Evolutionary conservation across 352 stramenopile species (phyloP).

Genomic region (Phytophthora vignae): DNA sequence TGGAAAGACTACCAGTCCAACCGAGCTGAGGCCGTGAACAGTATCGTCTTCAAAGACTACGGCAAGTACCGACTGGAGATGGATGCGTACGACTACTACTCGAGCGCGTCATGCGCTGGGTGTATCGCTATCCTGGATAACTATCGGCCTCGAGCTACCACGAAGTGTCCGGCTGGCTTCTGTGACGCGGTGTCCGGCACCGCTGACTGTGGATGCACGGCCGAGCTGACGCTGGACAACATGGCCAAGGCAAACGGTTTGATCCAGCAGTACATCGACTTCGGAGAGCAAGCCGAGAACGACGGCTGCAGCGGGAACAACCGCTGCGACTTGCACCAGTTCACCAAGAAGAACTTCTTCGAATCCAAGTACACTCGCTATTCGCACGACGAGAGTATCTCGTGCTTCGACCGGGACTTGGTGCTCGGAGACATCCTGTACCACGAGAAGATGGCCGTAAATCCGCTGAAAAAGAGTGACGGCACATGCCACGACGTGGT

Average conservation of each 20-base stretch:
- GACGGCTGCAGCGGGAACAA: constrained; percentile 54
- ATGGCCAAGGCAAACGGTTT: constrained; percentile 37
- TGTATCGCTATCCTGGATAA: constrained; percentile 69
- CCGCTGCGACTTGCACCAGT: constrained; percentile 54
- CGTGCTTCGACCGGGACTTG: constrained; percentile 23
- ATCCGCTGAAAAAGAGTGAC: constrained; percentile 43
- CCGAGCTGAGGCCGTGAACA: constrained; percentile 47
- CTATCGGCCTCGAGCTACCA: constrained; percentile 50
- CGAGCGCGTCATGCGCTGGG: constrained; percentile 46
- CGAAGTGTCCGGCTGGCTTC: constrained; percentile 46
- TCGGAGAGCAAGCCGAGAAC: constrained; percentile 47
- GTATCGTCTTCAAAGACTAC: constrained; percentile 48
- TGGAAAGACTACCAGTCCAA: constrained; percentile 67
- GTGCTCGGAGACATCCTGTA: constrained; percentile 35
- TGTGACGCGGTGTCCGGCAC: constrained; percentile 34
- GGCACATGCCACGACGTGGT: constrained; percentile 27
- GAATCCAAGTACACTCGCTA: constrained; percentile 31
- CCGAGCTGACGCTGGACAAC: constrained; percentile 40
- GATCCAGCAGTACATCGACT: constrained; percentile 50
- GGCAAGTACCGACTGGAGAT: constrained; percentile 68
- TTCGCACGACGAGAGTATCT: constrained; percentile 34
- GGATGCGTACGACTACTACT: constrained; percentile 60
- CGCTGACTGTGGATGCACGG: constrained; percentile 1
- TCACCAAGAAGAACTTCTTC: constrained; percentile 56
- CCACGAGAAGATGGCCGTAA: constrained; percentile 33